These are phyloP conservation scores for Ustulina deusta DNA, from an alignment of 2,329 filamentous ascomycete species.

Conservation along the genomic window DNA sequence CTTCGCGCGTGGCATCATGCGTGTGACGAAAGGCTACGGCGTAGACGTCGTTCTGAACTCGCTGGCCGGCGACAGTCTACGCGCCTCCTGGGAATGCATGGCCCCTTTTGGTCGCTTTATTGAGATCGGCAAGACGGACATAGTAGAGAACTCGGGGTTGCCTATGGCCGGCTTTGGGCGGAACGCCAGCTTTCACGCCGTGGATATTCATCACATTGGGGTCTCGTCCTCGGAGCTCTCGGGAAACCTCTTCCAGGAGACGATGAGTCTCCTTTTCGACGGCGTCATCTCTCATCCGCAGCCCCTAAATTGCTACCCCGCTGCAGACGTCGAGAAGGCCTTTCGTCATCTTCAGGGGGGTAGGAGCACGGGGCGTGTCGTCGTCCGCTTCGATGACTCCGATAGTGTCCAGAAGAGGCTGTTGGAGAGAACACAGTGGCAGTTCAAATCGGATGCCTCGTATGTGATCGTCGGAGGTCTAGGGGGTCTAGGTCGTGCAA, in stretches of 20 bases:
- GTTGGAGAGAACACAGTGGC: background rate
- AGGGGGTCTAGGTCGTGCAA: conserved; percentile 11
- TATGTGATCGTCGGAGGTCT: conserved; percentile 20
- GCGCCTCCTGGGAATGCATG: no score
- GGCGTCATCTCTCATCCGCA: background rate
- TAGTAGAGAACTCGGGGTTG: conserved; percentile 1
- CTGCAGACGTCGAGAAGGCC: background rate
- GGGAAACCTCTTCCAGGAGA: background rate
- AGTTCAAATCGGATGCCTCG: background rate
- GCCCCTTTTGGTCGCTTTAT: no score
- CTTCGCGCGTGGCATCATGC: no score
- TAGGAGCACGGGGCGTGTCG: background rate
- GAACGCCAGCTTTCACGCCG: conserved; percentile 10
- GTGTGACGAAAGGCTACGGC: no score
- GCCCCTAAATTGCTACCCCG: background rate
- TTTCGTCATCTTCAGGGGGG: background rate
- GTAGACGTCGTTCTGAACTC: conserved; percentile 10
- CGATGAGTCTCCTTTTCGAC: background rate
- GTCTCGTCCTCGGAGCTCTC: background rate
- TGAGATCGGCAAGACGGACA: no score
- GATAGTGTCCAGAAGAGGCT: background rate
- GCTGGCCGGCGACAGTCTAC: background rate
- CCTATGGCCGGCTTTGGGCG: conserved; percentile 23
- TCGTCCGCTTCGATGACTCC: background rate
- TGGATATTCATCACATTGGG: conserved; percentile 37